Percentiles rank a stretch among this genome's conserved stretches.
phyloP scores from a whole-genome alignment of 352 stramenopile species.

The Pythium apleroticum region DNA sequence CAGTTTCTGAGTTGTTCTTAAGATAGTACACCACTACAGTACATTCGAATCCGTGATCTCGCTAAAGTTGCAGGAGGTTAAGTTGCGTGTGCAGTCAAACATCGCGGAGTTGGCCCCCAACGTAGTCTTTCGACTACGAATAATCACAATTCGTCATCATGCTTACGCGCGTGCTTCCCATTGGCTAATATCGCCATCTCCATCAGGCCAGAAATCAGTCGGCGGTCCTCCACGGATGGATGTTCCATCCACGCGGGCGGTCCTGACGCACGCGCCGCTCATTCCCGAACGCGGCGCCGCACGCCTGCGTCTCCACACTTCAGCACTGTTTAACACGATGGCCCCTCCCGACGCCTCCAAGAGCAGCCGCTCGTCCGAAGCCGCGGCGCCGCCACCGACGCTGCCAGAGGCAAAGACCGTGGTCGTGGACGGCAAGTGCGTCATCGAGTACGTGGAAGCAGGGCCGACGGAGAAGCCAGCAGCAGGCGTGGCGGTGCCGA shows the following conservation, averaged over 20 bases:
- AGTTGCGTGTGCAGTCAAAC: too few species aligned
- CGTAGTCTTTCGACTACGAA: too few species aligned
- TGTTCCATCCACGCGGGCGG: too few species aligned
- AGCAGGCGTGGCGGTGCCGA: background rate
- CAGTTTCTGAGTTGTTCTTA: too few species aligned
- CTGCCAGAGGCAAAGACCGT: conserved; percentile 5
- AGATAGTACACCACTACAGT: too few species aligned
- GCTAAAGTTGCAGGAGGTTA: too few species aligned
- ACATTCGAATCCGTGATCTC: too few species aligned
- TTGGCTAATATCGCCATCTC: background rate
- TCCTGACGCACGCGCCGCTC: background rate
- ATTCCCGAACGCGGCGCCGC: background rate
- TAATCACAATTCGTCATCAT: background rate
- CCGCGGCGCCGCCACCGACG: background rate
- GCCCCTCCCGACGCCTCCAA: background rate
- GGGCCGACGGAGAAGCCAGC: background rate
- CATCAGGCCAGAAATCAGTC: background rate
- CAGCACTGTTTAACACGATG: background rate
- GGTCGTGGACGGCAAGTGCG: conserved; percentile 6
- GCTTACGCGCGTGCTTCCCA: background rate
- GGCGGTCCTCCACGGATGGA: too few species aligned
- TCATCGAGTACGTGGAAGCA: conserved; percentile 10
- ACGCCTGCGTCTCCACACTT: background rate
- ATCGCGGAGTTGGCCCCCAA: too few species aligned
- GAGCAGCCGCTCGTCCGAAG: background rate